phyloP scores from a whole-genome alignment of 495 filamentous ascomycete genomes.

The Aspergillus taichungensis region DNA sequence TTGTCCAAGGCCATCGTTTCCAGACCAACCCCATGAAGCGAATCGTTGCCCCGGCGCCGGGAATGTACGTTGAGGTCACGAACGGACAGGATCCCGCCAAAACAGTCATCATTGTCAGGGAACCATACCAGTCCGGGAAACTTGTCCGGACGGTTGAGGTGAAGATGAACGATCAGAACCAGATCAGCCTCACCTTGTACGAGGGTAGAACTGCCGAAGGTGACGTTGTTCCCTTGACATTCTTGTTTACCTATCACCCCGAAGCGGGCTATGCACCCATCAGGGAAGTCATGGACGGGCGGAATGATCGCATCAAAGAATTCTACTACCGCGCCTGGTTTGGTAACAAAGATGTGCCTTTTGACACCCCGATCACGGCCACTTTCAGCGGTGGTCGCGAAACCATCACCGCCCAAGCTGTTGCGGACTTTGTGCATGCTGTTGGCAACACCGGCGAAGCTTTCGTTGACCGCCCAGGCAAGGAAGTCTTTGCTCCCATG shows the following conservation, averaged over 20 bases:
- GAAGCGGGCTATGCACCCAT: conserved; percentile 94
- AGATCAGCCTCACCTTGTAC: conserved; percentile 78
- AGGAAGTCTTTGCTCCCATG: conserved; percentile 94
- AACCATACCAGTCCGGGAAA: conserved; percentile 52
- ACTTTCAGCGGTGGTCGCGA: conserved; percentile 82
- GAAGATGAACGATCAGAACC: conserved; percentile 59
- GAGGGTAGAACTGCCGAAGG: conserved; percentile 81
- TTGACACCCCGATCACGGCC: conserved; percentile 73
- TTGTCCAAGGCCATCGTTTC: conserved; percentile 92
- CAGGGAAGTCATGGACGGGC: conserved; percentile 84
- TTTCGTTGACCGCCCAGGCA: conserved; percentile 94
- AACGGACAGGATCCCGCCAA: conserved; percentile 67
- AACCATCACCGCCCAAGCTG: conserved; percentile 79
- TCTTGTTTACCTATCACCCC: conserved; percentile 85
- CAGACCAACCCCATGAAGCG: conserved; percentile 92
- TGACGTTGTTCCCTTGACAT: conserved; percentile 65
- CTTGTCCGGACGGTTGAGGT: conserved; percentile 81
- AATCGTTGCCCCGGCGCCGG: conserved; percentile 75
- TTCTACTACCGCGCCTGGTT: conserved; percentile 97
- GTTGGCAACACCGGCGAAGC: conserved; percentile 97
- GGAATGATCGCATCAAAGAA: conserved; percentile 94
- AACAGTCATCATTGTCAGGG: conserved; percentile 73
- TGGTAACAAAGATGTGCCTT: conserved; percentile 73
- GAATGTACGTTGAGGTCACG: conserved; percentile 81
- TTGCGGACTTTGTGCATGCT: conserved; percentile 96